Conservation (phyloP, 2,329 filamentous ascomycete genomes). For the Aureobasidium leucospermi region DNA sequence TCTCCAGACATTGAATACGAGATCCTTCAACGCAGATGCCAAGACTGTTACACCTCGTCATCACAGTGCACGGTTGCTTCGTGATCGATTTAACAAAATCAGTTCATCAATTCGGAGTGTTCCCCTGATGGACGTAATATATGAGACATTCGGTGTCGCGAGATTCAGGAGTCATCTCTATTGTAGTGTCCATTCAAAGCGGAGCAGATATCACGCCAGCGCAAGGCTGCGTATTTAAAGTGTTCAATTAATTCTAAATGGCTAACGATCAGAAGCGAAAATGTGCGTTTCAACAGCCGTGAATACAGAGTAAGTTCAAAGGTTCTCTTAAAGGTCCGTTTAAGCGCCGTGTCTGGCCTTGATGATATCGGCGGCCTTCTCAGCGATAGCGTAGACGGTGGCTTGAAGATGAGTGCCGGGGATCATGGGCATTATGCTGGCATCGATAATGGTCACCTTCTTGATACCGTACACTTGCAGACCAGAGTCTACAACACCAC, state of each 20-base stretch:
- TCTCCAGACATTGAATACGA: neutral
- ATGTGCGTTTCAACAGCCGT: conserved; percentile 18
- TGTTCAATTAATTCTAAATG: neutral
- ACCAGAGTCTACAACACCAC: conserved; percentile 28
- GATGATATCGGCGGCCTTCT: conserved; percentile 28
- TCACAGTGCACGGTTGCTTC: neutral
- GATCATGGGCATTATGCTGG: conserved; percentile 27
- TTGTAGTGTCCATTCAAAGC: neutral
- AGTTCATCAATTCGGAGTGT: neutral
- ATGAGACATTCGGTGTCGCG: neutral
- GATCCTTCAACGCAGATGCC: neutral
- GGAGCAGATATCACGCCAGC: too few species aligned
- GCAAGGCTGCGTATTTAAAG: too few species aligned
- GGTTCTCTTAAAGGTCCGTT: conserved; percentile 23
- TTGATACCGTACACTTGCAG: conserved; percentile 29
- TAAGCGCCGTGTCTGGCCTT: conserved; percentile 23
- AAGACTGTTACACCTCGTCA: neutral
- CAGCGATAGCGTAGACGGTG: conserved; percentile 32
- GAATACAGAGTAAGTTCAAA: conserved; percentile 20
- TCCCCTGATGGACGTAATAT: neutral
- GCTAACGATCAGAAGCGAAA: neutral
- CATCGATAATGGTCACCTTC: conserved; percentile 31
- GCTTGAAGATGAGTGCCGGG: conserved; percentile 30
- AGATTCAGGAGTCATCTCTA: neutral
- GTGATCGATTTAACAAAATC: neutral